These are phyloP conservation scores for Penicillium pancosmium DNA, from an alignment of 495 filamentous ascomycete species.

Conservation along the genomic window DNA sequence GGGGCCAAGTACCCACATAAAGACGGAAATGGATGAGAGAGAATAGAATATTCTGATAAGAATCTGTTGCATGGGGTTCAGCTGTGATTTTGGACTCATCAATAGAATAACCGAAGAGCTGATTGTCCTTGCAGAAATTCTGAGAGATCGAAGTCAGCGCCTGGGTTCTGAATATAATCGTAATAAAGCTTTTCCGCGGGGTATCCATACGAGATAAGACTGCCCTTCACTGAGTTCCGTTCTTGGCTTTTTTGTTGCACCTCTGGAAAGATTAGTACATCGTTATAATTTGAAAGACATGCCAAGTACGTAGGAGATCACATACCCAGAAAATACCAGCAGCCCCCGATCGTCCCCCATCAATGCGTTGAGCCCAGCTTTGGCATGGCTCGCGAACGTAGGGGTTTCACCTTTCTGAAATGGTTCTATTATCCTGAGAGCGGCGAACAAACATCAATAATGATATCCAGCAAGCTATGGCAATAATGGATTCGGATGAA, in stretches of 20 bases:
- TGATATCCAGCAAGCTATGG: no score
- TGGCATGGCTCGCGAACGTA: slow-evolving; percentile 73
- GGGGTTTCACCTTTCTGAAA: slow-evolving; percentile 75
- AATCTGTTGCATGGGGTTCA: slow-evolving; percentile 75
- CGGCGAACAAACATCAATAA: no score
- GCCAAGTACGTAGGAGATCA: not conserved
- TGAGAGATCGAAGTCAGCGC: slow-evolving; percentile 22
- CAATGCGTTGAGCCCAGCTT: slow-evolving; percentile 58
- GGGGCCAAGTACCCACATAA: slow-evolving; percentile 39
- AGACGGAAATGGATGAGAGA: slow-evolving; percentile 62
- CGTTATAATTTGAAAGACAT: not conserved
- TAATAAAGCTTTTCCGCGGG: not conserved
- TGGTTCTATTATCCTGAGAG: slow-evolving; percentile 54
- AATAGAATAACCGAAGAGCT: slow-evolving; percentile 34
- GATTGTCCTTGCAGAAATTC: slow-evolving; percentile 49
- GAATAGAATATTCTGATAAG: slow-evolving; percentile 77
- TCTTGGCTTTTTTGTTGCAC: slow-evolving; percentile 57
- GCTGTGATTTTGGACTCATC: slow-evolving; percentile 41
- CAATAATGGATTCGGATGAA: not conserved
- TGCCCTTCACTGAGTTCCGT: slow-evolving; percentile 63
- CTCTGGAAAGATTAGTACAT: slow-evolving; percentile 41
- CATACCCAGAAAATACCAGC: slow-evolving; percentile 72
- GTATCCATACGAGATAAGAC: slow-evolving; percentile 58
- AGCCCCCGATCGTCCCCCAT: slow-evolving; percentile 42
- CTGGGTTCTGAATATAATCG: not conserved